phyloP scores from a whole-genome alignment of 495 filamentous ascomycete species.

The Schizothecium vesticola region DNA sequence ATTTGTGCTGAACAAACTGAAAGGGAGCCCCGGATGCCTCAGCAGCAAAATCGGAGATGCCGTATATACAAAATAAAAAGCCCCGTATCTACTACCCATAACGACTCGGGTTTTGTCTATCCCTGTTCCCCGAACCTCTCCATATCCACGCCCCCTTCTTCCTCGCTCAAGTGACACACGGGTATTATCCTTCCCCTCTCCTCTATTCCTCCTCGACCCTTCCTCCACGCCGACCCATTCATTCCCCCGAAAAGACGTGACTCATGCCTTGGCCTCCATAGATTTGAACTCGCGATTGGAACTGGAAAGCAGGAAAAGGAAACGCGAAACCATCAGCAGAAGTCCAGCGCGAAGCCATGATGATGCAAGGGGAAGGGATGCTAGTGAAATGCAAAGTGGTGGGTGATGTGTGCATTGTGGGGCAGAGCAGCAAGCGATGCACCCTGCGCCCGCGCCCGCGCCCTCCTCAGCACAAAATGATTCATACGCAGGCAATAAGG shows the following conservation, averaged over 20 bases:
- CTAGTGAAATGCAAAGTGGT: background rate
- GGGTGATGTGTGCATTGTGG: background rate
- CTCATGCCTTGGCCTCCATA: constrained; percentile 4
- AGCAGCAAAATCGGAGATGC: background rate
- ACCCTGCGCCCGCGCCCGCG: too few relatives aligned
- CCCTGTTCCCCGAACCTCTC: too few relatives aligned
- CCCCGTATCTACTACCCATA: constrained; percentile 24
- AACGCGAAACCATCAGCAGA: constrained; percentile 1
- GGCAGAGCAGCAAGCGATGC: background rate
- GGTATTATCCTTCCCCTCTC: background rate
- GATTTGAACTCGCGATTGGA: constrained; percentile 1
- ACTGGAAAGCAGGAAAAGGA: background rate
- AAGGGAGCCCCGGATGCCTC: background rate
- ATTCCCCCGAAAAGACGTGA: background rate
- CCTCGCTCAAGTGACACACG: background rate
- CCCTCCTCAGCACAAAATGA: too few relatives aligned
- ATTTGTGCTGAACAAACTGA: background rate
- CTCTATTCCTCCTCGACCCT: background rate
- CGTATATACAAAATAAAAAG: background rate
- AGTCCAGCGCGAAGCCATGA: background rate
- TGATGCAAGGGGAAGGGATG: too few relatives aligned
- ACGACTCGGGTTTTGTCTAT: background rate
- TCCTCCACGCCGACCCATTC: too few relatives aligned
- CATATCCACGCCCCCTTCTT: background rate
- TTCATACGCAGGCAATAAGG: background rate